A percentile compares a stretch with the other conserved stretches of the same genome.
phyloP scores from a whole-genome alignment of 306 rosid genomes.

The Cucurbita argyrosperma region DNA sequence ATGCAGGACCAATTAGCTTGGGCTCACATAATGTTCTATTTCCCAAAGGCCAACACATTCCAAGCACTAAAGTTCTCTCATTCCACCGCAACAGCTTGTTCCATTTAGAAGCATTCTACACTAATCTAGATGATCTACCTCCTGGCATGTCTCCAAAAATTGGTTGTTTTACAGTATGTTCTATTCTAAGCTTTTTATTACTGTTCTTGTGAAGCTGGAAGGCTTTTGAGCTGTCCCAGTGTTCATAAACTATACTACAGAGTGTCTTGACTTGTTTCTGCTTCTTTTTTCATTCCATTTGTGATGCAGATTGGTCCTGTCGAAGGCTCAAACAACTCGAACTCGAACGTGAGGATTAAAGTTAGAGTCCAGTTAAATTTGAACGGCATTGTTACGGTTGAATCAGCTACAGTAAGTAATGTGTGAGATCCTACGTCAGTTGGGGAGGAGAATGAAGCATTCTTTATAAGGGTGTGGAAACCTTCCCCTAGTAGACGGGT shows the following conservation, averaged over 20 bases:
- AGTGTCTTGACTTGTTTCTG: not conserved
- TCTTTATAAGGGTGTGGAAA: no score
- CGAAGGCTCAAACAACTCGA: slow-evolving; percentile 35
- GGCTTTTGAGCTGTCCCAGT: not conserved
- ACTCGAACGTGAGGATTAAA: slow-evolving; percentile 57
- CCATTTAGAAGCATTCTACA: slow-evolving; percentile 67
- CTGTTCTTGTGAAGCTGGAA: not conserved
- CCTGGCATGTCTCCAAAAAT: slow-evolving; percentile 39
- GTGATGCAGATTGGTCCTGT: slow-evolving; percentile 75
- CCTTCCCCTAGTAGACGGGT: no score
- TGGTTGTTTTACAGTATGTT: slow-evolving; percentile 54
- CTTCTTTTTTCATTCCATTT: not conserved
- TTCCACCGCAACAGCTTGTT: slow-evolving; percentile 39
- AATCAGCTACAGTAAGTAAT: slow-evolving; percentile 62
- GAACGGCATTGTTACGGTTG: slow-evolving; percentile 69
- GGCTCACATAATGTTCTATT: slow-evolving; percentile 43
- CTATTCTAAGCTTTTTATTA: slow-evolving; percentile 5
- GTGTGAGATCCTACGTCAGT: no score
- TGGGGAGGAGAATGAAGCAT: no score
- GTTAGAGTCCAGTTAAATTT: slow-evolving; percentile 61
- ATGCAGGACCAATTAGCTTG: slow-evolving; percentile 35
- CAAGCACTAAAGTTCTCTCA: slow-evolving; percentile 41
- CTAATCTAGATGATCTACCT: slow-evolving; percentile 44
- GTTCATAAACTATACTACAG: not conserved
- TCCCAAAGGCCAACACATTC: slow-evolving; percentile 61